These are phyloP conservation scores for Trichoderma erinaceum DNA, from an alignment of 495 filamentous ascomycete genomes.

Conservation along the genomic window DNA sequence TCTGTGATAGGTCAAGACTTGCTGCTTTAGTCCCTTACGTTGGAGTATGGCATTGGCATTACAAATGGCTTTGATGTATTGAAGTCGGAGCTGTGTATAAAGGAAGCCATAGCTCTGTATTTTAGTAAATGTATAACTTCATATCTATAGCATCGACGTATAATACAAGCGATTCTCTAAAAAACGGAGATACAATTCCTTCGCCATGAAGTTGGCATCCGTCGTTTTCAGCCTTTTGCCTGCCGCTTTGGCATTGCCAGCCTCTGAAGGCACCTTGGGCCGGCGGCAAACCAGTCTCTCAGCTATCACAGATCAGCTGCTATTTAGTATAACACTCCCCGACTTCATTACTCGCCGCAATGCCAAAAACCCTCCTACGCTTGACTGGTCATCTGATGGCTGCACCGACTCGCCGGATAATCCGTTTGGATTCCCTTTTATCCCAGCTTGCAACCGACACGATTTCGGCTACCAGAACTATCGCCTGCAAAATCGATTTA, in stretches of 20 bases:
- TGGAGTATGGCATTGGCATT: neutral
- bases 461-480: conserved; percentile 47
- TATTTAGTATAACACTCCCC: conserved; percentile 30
- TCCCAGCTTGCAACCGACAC: conserved; percentile 38
- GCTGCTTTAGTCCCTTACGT: neutral
- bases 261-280: neutral
- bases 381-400: conserved; percentile 39
- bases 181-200: too few relatives aligned
- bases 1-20: neutral
- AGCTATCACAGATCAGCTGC: conserved; percentile 29
- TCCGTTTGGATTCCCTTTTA: conserved; percentile 41
- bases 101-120: neutral
- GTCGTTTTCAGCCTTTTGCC: conserved; percentile 22
- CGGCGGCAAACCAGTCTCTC: conserved; percentile 16
- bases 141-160: neutral
- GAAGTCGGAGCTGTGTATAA: neutral
- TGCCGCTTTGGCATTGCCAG: conserved; percentile 23
- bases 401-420: conserved; percentile 40
- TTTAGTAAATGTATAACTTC: neutral
- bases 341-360: conserved; percentile 29
- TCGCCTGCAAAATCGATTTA: conserved; percentile 37
- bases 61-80: neutral
- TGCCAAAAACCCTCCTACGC: conserved; percentile 25
- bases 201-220: conserved; percentile 26
- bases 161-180: neutral